Conservation (phyloP, 306 rosid species). For the Senna tora region DNA sequence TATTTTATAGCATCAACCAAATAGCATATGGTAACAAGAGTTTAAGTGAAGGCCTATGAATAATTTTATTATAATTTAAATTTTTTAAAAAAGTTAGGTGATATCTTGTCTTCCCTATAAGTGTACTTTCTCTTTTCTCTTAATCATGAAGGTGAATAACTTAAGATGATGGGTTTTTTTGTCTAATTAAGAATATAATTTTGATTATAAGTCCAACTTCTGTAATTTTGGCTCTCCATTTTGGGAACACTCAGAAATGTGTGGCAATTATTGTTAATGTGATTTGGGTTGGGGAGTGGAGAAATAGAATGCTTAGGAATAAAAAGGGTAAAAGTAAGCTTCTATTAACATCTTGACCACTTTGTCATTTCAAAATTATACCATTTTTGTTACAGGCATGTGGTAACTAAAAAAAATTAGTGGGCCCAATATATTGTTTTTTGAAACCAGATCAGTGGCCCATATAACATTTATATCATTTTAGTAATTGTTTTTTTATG, state of each 20-base stretch:
- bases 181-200: conserved; percentile 23
- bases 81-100: background rate
- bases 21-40: no score
- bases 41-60: background rate
- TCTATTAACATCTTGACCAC: conserved; percentile 25
- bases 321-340: conserved; percentile 20
- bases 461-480: conserved; percentile 11
- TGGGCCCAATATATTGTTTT: conserved; percentile 26
- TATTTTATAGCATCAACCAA: no score
- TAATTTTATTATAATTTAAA: background rate
- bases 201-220: background rate
- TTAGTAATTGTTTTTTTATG: no score
- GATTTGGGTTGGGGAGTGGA: conserved; percentile 14
- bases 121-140: background rate
- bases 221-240: conserved; percentile 18
- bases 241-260: background rate
- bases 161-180: background rate
- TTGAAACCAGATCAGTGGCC: no score
- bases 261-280: conserved; percentile 27
- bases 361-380: conserved; percentile 33
- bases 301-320: conserved; percentile 24
- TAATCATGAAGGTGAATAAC: background rate
- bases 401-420: conserved; percentile 4
- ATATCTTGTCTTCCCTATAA: background rate
- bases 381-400: conserved; percentile 14